These are phyloP conservation scores for Albophoma yamanashiensis DNA, from an alignment of 2,329 filamentous ascomycete genomes.

Conservation along the genomic window DNA sequence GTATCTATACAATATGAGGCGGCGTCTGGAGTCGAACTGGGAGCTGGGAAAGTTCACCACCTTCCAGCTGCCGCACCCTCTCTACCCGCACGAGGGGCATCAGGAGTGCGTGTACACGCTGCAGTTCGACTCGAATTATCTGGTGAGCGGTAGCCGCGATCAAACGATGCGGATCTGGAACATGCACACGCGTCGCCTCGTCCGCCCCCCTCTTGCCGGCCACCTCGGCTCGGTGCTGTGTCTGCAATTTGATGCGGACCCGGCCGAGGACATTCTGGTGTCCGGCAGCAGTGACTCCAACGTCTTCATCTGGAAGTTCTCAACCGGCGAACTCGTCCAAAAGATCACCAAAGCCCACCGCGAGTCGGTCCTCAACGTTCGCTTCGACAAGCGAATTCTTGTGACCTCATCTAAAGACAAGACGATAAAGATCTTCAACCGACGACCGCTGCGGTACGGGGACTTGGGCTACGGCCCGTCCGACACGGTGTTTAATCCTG, in stretches of 20 bases:
- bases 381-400: slow-evolving; percentile 82
- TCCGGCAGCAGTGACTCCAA: slow-evolving; percentile 89
- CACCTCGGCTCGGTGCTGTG: slow-evolving; percentile 86
- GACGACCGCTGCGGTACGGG: slow-evolving; percentile 52
- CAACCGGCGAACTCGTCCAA: slow-evolving; percentile 74
- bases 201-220: slow-evolving; percentile 60
- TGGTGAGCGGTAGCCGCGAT: slow-evolving; percentile 91
- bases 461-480: slow-evolving; percentile 42
- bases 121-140: slow-evolving; percentile 73
- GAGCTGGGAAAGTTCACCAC: slow-evolving; percentile 69
- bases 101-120: slow-evolving; percentile 90
- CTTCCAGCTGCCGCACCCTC: slow-evolving; percentile 83
- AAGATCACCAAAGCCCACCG: slow-evolving; percentile 66
- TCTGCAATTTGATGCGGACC: slow-evolving; percentile 84
- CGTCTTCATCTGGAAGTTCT: slow-evolving; percentile 88
- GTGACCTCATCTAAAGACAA: slow-evolving; percentile 98
- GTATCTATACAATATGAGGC: slow-evolving; percentile 81
- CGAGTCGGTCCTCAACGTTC: slow-evolving; percentile 88
- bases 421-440: slow-evolving; percentile 93
- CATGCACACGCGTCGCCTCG: slow-evolving; percentile 68
- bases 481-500: slow-evolving; percentile 35
- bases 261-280: slow-evolving; percentile 83
- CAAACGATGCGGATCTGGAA: slow-evolving; percentile 85
- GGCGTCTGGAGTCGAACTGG: slow-evolving; percentile 85
- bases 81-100: slow-evolving; percentile 72